Conservation (phyloP, 306 rosid species). For the Psophocarpus tetragonolobus region DNA sequence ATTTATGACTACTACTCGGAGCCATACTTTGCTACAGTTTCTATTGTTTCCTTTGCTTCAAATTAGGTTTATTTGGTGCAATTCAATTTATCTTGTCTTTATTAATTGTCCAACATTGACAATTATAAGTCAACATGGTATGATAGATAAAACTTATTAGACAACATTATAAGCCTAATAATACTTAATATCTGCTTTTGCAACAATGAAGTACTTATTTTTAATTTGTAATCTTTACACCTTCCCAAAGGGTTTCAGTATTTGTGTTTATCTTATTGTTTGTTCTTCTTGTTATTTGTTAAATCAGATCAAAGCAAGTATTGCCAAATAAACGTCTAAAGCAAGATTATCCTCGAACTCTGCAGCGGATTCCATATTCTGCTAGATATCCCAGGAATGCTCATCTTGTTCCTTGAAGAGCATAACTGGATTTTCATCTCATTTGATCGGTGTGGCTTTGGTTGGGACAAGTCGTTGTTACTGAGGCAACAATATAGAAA, state of each 20-base stretch:
- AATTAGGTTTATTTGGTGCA: too few relatives aligned
- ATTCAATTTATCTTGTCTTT: not conserved
- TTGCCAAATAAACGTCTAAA: constrained; percentile 64
- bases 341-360: constrained; percentile 63
- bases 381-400: constrained; percentile 74
- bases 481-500: constrained; percentile 20
- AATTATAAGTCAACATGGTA: not conserved
- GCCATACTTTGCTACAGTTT: not conserved
- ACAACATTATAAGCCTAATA: not conserved
- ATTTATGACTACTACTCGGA: not conserved
- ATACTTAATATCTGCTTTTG: not conserved
- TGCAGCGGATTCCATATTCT: constrained; percentile 62
- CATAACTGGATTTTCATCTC: constrained; percentile 30
- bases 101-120: not conserved
- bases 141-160: not conserved
- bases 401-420: constrained; percentile 65
- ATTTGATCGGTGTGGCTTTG: constrained; percentile 35
- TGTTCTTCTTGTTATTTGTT: not conserved
- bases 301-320: constrained; percentile 52
- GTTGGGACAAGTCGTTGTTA: constrained; percentile 37
- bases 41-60: not conserved
- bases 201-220: not conserved
- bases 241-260: not conserved
- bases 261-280: not conserved
- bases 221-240: not conserved